Base-by-base conservation (phyloP, 2,329 filamentous ascomycete genomes). In the Colletotrichum sidae region DNA sequence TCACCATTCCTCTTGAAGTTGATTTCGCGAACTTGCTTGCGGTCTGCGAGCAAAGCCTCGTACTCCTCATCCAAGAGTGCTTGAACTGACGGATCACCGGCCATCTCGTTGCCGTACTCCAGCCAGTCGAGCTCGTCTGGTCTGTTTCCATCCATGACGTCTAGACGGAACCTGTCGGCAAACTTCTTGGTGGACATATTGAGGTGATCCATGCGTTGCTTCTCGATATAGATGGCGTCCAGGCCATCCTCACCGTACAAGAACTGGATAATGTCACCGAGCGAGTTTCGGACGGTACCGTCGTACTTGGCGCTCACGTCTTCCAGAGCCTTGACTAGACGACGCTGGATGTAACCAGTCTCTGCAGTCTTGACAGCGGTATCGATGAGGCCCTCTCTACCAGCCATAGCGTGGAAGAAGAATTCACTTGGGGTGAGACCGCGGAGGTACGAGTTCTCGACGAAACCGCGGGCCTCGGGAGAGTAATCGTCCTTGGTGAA, bases 391-490 rank as follows among this genome's bases (percentile, higher is more conserved):
- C 96, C 96, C 81, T 99, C 96, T 84, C 96, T 90, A 93, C 96
- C 96, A 85, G 96, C 96, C 96, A 99, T 99, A 75, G 96, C 96
- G 87, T 99, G 96, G 86, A 99, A 99, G 84, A 97, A 99, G 82
- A 99, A 99, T 72, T 99, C 96, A 1, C 92, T 91, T 0, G 96
- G 96, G 0, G 96, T 99, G 65, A 99, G 83, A 60, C 96, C 96
- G 83, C 96, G 92, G 11, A 99, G 88, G 73, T 99, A 99, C 0
- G 96, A 99, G 81, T 99, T 99, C 79, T 99, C 96, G 17, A 99
- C 96, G 75, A 99, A 99, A 46, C 96, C 96, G 82, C 96, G 91
- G 50, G 96, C 95, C 77, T 97, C 94, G 10, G 96, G 94, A 17
- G 95, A 98, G 79, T 98, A 99, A 78, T 99, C 96, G 73, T 99